Conservation (phyloP, 345 rosid genomes). For the Dipteronia sinensis region DNA sequence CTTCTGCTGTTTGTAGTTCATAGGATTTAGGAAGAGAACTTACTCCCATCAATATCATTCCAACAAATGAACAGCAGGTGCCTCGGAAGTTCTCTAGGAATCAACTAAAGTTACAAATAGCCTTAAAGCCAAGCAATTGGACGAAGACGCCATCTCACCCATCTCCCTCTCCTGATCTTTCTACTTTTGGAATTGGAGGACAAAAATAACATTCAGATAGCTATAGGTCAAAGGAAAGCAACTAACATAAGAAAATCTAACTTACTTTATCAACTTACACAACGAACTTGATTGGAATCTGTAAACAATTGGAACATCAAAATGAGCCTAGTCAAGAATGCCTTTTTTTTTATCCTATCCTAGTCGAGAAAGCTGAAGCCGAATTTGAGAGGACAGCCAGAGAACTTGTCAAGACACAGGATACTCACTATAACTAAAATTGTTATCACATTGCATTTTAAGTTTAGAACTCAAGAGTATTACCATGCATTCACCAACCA, state of each 20-base stretch:
- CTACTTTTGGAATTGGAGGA: neutral
- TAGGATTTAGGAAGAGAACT: neutral
- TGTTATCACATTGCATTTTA: neutral
- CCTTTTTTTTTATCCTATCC: too few species aligned
- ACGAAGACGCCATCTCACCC: neutral
- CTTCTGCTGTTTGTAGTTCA: neutral
- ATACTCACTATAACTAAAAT: neutral
- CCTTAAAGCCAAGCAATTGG: neutral
- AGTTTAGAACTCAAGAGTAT: neutral
- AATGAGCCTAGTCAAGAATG: neutral
- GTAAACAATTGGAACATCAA: neutral
- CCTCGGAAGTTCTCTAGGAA: neutral
- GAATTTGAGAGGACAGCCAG: neutral
- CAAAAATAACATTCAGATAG: neutral
- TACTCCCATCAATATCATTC: neutral
- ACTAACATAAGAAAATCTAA: neutral
- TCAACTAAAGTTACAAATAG: neutral
- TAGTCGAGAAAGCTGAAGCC: neutral
- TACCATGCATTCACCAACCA: neutral
- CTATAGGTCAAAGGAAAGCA: neutral
- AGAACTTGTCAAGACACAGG: neutral
- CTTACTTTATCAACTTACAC: neutral
- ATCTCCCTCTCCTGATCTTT: neutral
- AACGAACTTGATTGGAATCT: neutral
- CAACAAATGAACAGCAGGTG: neutral